A percentile compares a stretch with the other conserved stretches of the same genome.
Evolutionary conservation across 2,329 filamentous ascomycete genomes (phyloP).

Genomic region (Neocucurbitaria cava): DNA sequence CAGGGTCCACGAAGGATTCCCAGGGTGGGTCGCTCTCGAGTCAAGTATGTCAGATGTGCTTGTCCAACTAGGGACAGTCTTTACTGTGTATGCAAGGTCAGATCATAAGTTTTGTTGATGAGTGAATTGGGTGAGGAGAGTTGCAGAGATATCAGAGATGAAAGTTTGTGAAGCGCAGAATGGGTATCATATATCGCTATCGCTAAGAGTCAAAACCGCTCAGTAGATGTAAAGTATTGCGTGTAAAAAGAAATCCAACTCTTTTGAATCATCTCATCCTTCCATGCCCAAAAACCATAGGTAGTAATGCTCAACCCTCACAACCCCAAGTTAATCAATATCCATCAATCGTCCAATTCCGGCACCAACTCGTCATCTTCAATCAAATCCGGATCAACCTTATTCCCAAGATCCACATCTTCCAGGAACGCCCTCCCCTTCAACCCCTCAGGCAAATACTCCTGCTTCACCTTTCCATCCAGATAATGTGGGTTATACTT

Average conservation of each 20-base stretch:
- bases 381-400: slow-evolving; percentile 65
- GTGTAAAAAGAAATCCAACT: not conserved
- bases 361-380: slow-evolving; percentile 36
- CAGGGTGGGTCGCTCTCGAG: no score
- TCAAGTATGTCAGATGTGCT: no score
- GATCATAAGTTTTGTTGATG: no score
- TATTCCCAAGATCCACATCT: slow-evolving; percentile 77
- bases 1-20: no score
- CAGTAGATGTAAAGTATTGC: not conserved
- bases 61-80: no score
- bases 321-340: not conserved
- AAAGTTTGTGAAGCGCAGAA: not conserved
- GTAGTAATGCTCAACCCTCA: not conserved
- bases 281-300: not conserved
- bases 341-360: slow-evolving; percentile 30
- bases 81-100: no score
- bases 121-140: no score
- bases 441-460: slow-evolving; percentile 85
- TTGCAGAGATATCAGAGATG: no score
- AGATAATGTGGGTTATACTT: slow-evolving; percentile 95
- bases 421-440: slow-evolving; percentile 77
- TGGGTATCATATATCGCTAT: slow-evolving; percentile 10
- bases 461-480: slow-evolving; percentile 81
- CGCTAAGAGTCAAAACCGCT: not conserved
- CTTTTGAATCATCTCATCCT: not conserved